These are phyloP conservation scores for Laetiporus sulphureus DNA, from an alignment of 1,284 basidiomycete genomes.

Conservation along the genomic window DNA sequence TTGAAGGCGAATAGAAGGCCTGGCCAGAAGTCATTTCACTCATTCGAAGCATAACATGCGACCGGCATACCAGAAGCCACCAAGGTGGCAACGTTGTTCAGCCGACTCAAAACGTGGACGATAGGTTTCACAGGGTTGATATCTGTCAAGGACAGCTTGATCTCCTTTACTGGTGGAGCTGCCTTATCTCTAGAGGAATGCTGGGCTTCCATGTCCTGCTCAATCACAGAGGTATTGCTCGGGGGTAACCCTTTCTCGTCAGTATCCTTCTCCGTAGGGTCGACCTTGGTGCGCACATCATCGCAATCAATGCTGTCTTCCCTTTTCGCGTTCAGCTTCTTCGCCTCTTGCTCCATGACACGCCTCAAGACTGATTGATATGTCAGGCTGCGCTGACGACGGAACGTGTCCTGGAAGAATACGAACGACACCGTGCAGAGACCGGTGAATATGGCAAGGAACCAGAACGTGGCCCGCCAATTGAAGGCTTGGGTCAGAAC, in stretches of 20 bases:
- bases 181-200: not conserved
- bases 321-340: too few relatives aligned
- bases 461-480: constrained; percentile 82
- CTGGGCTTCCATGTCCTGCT: constrained; percentile 5
- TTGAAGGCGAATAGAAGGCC: constrained; percentile 71
- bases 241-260: constrained; percentile 8
- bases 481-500: constrained; percentile 58
- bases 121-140: constrained; percentile 69
- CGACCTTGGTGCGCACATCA: not conserved
- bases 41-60: not conserved
- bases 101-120: constrained; percentile 45
- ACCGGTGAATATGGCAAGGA: constrained; percentile 60
- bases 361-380: constrained; percentile 58
- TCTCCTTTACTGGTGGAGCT: constrained; percentile 22
- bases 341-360: constrained; percentile 13
- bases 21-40: constrained; percentile 17
- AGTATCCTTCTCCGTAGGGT: constrained; percentile 8
- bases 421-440: constrained; percentile 52
- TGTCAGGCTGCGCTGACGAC: constrained; percentile 69
- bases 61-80: constrained; percentile 55
- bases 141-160: constrained; percentile 60
- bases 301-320: too few relatives aligned
- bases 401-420: constrained; percentile 79
- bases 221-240: too few relatives aligned
- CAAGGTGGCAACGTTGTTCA: constrained; percentile 65